Percentiles rank a stretch among this genome's conserved stretches.
These are phyloP conservation scores for Debaryomyces sp. DNA, from an alignment of 1,139 yeast genomes.

Conservation along the genomic window DNA sequence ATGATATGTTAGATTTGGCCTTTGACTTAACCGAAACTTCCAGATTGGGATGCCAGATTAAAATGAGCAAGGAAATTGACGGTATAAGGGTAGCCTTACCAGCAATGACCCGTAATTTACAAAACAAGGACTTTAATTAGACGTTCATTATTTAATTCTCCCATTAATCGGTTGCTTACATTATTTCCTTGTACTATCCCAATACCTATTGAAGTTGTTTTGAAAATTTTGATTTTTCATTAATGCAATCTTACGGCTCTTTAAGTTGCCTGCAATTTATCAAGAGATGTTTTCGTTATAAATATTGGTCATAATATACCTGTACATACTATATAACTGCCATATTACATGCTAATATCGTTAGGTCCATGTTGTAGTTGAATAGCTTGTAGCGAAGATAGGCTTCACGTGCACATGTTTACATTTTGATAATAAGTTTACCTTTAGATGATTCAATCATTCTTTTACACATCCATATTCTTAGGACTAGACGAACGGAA, in stretches of 20 bases:
- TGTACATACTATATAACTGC: conserved; percentile 3
- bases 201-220: not conserved
- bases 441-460: not conserved
- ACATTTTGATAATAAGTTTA: not conserved
- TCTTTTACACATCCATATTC: not conserved
- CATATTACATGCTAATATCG: not conserved
- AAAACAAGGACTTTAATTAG: conserved; percentile 64
- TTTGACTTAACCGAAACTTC: conserved; percentile 97
- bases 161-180: not conserved
- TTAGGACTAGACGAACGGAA: not conserved
- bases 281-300: not conserved
- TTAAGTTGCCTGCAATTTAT: not conserved
- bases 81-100: conserved; percentile 97
- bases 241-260: not conserved
- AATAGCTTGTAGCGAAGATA: not conserved
- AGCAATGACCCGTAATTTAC: conserved; percentile 94
- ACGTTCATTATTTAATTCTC: not conserved
- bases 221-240: not conserved
- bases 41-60: conserved; percentile 90
- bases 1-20: conserved; percentile 97
- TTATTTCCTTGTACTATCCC: not conserved
- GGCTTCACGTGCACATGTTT: conserved; percentile 1
- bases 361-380: not conserved
- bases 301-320: not conserved
- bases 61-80: conserved; percentile 86